phyloP scores from a whole-genome alignment of 441 rosid species.

The Lepidium campestre region DNA sequence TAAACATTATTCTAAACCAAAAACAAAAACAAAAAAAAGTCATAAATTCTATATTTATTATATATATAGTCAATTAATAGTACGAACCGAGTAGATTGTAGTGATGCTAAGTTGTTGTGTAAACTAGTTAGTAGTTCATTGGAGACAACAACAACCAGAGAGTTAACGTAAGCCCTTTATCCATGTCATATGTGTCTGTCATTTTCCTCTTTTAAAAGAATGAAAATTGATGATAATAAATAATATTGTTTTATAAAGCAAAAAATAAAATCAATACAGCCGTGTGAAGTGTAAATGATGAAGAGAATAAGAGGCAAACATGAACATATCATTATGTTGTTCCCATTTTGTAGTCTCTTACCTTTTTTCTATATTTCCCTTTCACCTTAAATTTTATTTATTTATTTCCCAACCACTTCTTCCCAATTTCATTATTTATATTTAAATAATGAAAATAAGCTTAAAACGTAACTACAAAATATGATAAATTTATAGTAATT shows the following conservation, averaged over 20 bases:
- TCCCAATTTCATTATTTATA: neutral
- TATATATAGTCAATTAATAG: neutral
- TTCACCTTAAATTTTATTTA: slow-evolving; percentile 1
- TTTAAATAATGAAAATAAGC: neutral
- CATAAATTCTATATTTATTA: neutral
- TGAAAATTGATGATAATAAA: neutral
- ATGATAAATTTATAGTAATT: neutral
- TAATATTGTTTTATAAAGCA: neutral
- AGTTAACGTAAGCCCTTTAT: slow-evolving; percentile 17
- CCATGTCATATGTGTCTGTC: neutral
- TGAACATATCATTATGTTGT: slow-evolving; percentile 22
- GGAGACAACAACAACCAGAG: slow-evolving; percentile 7
- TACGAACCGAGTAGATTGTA: slow-evolving; percentile 21
- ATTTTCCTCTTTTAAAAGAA: slow-evolving; percentile 12
- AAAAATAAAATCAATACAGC: neutral
- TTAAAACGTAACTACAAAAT: neutral
- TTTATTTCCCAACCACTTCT: slow-evolving; percentile 10
- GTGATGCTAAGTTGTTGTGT: slow-evolving; percentile 11
- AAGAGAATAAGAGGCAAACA: slow-evolving; percentile 17
- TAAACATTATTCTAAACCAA: neutral
- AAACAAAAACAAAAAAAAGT: neutral
- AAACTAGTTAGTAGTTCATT: slow-evolving; percentile 24
- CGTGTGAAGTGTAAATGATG: slow-evolving; percentile 30
- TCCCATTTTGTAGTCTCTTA: slow-evolving; percentile 12
- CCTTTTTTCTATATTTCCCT: neutral